Evolutionary conservation across 2,329 filamentous ascomycete genomes (phyloP).

Genomic region (Microdochium bolleyi): DNA sequence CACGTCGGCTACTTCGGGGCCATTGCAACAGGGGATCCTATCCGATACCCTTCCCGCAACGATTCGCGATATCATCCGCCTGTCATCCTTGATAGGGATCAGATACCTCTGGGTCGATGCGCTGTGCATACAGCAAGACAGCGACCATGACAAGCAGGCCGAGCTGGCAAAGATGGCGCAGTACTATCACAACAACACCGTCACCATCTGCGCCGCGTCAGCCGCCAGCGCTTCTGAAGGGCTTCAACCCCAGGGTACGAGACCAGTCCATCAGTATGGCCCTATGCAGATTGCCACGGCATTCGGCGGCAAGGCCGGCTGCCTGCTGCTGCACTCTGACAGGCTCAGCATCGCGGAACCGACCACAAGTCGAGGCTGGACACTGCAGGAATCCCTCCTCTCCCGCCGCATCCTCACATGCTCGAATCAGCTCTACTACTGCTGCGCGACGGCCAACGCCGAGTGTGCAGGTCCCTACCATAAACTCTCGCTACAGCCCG

Average conservation of each 20-base stretch:
- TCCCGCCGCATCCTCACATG: background rate
- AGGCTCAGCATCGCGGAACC: background rate
- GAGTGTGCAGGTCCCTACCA: background rate
- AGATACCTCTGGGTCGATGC: constrained; percentile 9
- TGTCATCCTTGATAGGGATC: too few relatives aligned
- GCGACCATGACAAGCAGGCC: constrained; percentile 6
- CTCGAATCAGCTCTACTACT: background rate
- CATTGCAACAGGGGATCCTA: too few relatives aligned
- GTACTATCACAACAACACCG: constrained; percentile 4
- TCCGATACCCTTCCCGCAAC: too few relatives aligned
- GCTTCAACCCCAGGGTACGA: background rate
- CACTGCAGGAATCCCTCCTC: background rate
- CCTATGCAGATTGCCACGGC: background rate
- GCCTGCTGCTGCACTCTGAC: background rate
- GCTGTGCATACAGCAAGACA: constrained; percentile 8
- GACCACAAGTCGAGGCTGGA: background rate
- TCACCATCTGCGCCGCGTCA: background rate
- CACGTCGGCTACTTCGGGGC: too few relatives aligned
- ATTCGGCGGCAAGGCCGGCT: background rate
- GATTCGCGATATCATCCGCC: too few relatives aligned
- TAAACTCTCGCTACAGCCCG: background rate
- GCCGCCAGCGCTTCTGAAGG: background rate
- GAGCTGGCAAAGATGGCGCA: constrained; percentile 7
- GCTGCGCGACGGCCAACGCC: background rate
- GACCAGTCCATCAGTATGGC: background rate